phyloP scores from a whole-genome alignment of 805 yeast genomes.

The Kuraishia hungarica region DNA sequence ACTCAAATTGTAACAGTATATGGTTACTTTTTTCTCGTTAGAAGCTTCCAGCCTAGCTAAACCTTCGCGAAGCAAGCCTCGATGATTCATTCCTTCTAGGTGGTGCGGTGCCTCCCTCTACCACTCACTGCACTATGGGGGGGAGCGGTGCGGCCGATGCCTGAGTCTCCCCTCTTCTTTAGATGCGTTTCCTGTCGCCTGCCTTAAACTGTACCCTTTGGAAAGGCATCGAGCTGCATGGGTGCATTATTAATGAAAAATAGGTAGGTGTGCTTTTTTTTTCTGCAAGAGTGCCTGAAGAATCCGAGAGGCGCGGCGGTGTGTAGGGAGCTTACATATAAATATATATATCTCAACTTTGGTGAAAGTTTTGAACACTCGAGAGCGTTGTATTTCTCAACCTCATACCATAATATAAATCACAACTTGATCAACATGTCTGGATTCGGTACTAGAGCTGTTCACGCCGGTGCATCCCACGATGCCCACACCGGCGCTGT shows the following conservation, averaged over 20 bases:
- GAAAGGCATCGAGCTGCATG: background rate
- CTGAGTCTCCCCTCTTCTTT: background rate
- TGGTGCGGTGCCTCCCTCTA: no score
- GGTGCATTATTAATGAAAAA: no score
- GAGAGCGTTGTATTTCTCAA: no score
- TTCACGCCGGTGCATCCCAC: conserved; percentile 72
- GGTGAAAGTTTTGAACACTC: background rate
- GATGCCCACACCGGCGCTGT: conserved; percentile 80
- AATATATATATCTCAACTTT: background rate
- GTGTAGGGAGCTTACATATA: background rate
- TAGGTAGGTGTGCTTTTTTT: background rate
- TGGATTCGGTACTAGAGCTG: conserved; percentile 72
- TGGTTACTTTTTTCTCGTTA: no score
- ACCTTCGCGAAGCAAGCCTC: no score
- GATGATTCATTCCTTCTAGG: no score
- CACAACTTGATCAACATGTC: conserved; percentile 3
- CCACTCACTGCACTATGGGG: no score
- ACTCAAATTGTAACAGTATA: no score
- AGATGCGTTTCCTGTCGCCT: background rate
- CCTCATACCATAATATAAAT: background rate
- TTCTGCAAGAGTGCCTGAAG: background rate
- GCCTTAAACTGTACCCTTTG: background rate
- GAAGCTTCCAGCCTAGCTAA: no score
- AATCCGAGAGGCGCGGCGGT: background rate
- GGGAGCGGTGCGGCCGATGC: no score